Evolutionary conservation across 768 basidiomycete species (phyloP), one percentile per base, ranked within the genome.

Genomic region (Suillus fuscotomentosus): DNA sequence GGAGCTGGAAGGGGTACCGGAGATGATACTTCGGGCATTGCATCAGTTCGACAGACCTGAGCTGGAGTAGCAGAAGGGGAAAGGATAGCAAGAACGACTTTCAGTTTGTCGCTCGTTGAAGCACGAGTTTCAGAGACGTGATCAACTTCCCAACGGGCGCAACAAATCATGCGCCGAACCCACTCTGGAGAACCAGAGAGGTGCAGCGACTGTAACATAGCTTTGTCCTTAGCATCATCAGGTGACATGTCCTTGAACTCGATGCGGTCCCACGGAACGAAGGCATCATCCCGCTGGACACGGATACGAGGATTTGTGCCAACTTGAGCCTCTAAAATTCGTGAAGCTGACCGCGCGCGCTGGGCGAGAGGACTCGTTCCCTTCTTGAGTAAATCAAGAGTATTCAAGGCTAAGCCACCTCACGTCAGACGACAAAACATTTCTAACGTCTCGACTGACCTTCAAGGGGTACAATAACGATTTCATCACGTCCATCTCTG

Each of bases 331-430:
- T 97, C 95, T 50, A 97, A 84, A 60, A 94, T 88, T 27, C 95
- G 89, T 13, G 95, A 94, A 14, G 95, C 95, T 0, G 89, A 83
- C 24, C 95, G 90, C 2, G 95, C 95, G 34, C 89, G 87, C 71
- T 91, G 86, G 0, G 95, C 93, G 13, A 94, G 82, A 0, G 85
- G 78, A 34, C 83, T 90, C 0, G 88, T 87, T 1, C 95, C 95
- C 73, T 97, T 97, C 84, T 97, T 97, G 71, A 97, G 84, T 2
- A 96, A 79, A 72, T 97, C 95, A 3, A 97, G 83, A 0, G 95
- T 96, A 71, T 95, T 96, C 34, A 97, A 83, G 10, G 91, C 95
- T 97, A 73, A 31, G 60, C 27, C 31, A 50, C 31, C 39, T 39
- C 53, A 17, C 27, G 39, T 68, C 66, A 70, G 70, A 42, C 57